Base-by-base conservation (phyloP, 805 yeast species). In the Ogataea neopini region DNA sequence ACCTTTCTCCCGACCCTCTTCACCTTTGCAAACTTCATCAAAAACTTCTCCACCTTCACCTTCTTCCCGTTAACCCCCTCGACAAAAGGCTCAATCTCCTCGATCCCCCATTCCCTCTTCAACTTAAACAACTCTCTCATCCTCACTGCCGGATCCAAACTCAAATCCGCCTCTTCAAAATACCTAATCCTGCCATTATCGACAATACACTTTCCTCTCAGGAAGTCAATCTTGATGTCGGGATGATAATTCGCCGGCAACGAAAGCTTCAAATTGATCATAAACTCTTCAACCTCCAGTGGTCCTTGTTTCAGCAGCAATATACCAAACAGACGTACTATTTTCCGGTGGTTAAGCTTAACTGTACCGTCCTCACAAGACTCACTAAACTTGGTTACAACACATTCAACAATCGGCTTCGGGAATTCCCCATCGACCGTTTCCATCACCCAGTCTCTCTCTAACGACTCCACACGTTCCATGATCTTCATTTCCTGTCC, bases 1-100 rank as follows among this genome's bases (percentile, higher is more conserved):
- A 18, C 40, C 19, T 68, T 70, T 44, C 69, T 71, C 9, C 81
- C 84, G 3, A 68, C 60, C 39, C 71, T 73, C 54, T 71, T 73
- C 54, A 79, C 76, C 42, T 76, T 72, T 1, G 89, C 88, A 60
- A 68, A 81, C 60, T 84, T 85, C 75, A 83, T 70, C 26, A 83
- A 68, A 53, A 83, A 81, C 42, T 69, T 75, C 25, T 84, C 89
- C 14, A 75, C 65, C 62, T 79, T 83, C 26, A 77, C 47, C 8
- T 75, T 76, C 47, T 76, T 77, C 2, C 66, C 66, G 59, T 84
- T 81, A 26, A 86, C 62, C 34, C 82, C 85, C 14, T 73, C 76
- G 10, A 89, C 64, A 56, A 79, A 84, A 7, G 94, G 91, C 36
- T 65, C 70, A 3, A 86, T 70, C 22, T 85, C 90, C 0, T 70